Percentiles rank a stretch among this genome's conserved stretches.
Evolutionary conservation across 208 protist genomes (phyloP).

Genomic region (Crithidia expoeki): DNA sequence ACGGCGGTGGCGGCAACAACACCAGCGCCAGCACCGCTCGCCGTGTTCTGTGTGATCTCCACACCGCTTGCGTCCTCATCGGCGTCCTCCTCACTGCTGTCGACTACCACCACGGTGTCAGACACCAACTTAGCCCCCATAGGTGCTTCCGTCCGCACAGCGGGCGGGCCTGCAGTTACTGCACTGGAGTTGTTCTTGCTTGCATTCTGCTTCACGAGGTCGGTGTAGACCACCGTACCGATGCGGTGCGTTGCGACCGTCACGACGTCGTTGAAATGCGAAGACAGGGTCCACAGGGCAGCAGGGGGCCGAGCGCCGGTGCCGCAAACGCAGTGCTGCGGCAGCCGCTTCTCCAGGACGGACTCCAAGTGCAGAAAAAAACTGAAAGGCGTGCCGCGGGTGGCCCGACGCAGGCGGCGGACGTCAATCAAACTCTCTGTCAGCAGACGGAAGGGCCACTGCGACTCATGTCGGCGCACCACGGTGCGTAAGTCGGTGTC

Average conservation of each 20-base stretch:
- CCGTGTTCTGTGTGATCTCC: slow-evolving; percentile 9
- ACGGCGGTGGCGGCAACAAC: not conserved
- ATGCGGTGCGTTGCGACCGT: slow-evolving; percentile 79
- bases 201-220: not conserved
- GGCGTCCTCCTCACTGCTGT: slow-evolving; percentile 34
- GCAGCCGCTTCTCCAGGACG: slow-evolving; percentile 43
- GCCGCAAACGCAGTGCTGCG: slow-evolving; percentile 31
- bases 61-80: slow-evolving; percentile 35
- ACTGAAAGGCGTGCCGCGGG: slow-evolving; percentile 44
- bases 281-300: slow-evolving; percentile 85
- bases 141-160: not conserved
- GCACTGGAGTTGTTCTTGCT: not conserved
- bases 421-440: slow-evolving; percentile 81
- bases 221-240: slow-evolving; percentile 38
- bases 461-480: slow-evolving; percentile 48
- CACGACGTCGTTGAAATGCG: slow-evolving; percentile 70
- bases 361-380: slow-evolving; percentile 68
- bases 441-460: slow-evolving; percentile 64
- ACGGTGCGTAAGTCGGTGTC: slow-evolving; percentile 64
- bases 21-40: not conserved
- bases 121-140: not conserved
- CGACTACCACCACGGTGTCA: slow-evolving; percentile 37
- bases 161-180: not conserved
- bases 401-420: slow-evolving; percentile 64
- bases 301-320: slow-evolving; percentile 38